Percentiles rank a stretch among this genome's conserved stretches.
Evolutionary conservation across 371 early-diverging fungal species (phyloP).

Genomic region (Globomyces sp.): DNA sequence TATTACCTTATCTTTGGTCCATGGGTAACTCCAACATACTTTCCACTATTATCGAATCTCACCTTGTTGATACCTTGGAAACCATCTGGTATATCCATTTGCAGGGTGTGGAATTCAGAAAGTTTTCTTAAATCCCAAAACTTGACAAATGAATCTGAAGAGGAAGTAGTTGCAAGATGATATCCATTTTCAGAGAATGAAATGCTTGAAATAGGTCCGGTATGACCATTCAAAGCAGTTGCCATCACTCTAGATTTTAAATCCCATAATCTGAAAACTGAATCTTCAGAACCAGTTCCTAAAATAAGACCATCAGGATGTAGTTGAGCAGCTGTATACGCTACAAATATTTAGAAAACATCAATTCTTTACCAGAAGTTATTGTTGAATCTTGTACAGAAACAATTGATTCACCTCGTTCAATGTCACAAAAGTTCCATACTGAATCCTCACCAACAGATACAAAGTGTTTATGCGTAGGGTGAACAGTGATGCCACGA

Average conservation of each 20-base stretch:
- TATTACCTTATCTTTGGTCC: slow-evolving; percentile 61
- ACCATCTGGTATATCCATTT: slow-evolving; percentile 49
- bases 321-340: slow-evolving; percentile 69
- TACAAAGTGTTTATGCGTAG: slow-evolving; percentile 74
- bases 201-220: slow-evolving; percentile 66
- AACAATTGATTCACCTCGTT: slow-evolving; percentile 17
- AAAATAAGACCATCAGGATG: slow-evolving; percentile 92
- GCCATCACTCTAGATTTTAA: slow-evolving; percentile 71
- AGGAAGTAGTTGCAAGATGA: slow-evolving; percentile 73
- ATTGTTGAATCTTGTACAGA: slow-evolving; percentile 7
- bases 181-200: slow-evolving; percentile 92
- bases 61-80: slow-evolving; percentile 43
- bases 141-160: slow-evolving; percentile 65
- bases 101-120: slow-evolving; percentile 66
- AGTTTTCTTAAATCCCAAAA: slow-evolving; percentile 93
- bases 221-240: slow-evolving; percentile 70
- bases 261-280: slow-evolving; percentile 83
- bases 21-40: slow-evolving; percentile 74
- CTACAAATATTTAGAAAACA: neutral
- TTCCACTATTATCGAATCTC: slow-evolving; percentile 77
- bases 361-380: neutral
- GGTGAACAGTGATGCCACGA: slow-evolving; percentile 71
- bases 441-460: slow-evolving; percentile 71
- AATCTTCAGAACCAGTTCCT: slow-evolving; percentile 75
- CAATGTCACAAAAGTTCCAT: slow-evolving; percentile 79